phyloP scores from a whole-genome alignment of 805 yeast species.

The Metschnikowia lachancei region DNA sequence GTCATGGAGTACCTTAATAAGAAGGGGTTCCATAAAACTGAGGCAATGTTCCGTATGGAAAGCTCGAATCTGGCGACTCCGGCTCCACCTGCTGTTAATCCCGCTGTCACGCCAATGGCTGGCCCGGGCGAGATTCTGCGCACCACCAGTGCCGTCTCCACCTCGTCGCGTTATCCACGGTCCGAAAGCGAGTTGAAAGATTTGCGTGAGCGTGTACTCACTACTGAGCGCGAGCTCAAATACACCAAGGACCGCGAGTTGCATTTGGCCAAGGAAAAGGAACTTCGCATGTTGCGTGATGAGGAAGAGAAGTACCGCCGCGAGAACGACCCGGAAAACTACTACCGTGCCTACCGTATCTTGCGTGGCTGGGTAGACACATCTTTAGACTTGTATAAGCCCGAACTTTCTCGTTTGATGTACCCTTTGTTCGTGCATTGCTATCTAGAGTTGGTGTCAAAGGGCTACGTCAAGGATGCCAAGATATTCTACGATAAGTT shows the following conservation, averaged over 20 bases:
- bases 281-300: conserved; percentile 37
- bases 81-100: conserved; percentile 48
- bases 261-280: conserved; percentile 39
- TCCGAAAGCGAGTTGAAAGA: conserved; percentile 37
- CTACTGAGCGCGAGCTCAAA: conserved; percentile 38
- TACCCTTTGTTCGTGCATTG: conserved; percentile 93
- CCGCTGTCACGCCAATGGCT: conserved; percentile 40
- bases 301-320: conserved; percentile 43
- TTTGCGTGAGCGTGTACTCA: conserved; percentile 32
- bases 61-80: conserved; percentile 60
- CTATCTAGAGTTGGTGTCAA: conserved; percentile 72
- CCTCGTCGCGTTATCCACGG: conserved; percentile 24
- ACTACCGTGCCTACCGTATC: conserved; percentile 75
- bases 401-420: conserved; percentile 77
- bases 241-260: conserved; percentile 39
- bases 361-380: conserved; percentile 87
- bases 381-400: conserved; percentile 85
- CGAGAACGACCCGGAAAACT: conserved; percentile 65
- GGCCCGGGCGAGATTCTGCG: conserved; percentile 32
- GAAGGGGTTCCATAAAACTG: conserved; percentile 92
- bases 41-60: conserved; percentile 89
- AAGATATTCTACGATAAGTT: conserved; percentile 73
- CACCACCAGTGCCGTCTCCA: conserved; percentile 8
- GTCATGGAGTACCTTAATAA: conserved; percentile 90
- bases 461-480: conserved; percentile 59